Evolutionary conservation across 371 early-diverging fungal genomes (phyloP).

Genomic region (Mortierella sp.): DNA sequence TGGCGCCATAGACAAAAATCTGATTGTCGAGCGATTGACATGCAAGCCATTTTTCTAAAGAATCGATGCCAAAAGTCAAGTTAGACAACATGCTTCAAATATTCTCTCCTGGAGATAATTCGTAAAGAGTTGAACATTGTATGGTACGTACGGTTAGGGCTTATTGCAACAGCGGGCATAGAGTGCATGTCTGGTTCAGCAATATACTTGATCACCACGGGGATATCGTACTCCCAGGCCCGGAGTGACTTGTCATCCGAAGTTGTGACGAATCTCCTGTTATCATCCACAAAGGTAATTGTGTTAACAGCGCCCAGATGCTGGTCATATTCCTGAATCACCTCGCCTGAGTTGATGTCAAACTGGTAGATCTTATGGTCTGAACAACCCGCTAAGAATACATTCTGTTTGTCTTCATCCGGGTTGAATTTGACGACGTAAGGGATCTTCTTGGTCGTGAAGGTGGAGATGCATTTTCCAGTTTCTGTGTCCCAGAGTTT

Average conservation of each 20-base stretch:
- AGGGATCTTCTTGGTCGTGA: constrained; percentile 84
- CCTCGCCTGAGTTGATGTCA: constrained; percentile 83
- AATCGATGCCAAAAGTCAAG: neutral
- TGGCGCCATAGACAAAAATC: constrained; percentile 87
- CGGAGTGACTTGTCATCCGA: constrained; percentile 97
- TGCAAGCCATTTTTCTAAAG: constrained; percentile 90
- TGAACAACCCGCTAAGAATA: constrained; percentile 91
- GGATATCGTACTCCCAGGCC: constrained; percentile 98
- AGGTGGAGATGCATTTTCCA: constrained; percentile 84
- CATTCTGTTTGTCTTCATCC: constrained; percentile 80
- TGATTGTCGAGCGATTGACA: constrained; percentile 96
- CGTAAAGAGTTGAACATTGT: neutral
- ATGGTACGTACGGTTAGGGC: constrained; percentile 81
- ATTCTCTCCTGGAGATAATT: too few species aligned
- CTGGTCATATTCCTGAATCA: constrained; percentile 95
- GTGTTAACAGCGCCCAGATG: constrained; percentile 96
- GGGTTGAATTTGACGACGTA: constrained; percentile 94
- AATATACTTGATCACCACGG: constrained; percentile 96
- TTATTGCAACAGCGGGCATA: constrained; percentile 91
- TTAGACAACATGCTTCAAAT: neutral
- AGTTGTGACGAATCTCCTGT: constrained; percentile 93
- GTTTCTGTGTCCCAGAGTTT: constrained; percentile 99
- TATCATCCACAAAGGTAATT: constrained; percentile 95
- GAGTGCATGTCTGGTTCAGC: constrained; percentile 97
- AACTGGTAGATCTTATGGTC: constrained; percentile 92